Evolutionary conservation across 768 basidiomycete species (phyloP).

Genomic region (Rhizopogon roseolus): DNA sequence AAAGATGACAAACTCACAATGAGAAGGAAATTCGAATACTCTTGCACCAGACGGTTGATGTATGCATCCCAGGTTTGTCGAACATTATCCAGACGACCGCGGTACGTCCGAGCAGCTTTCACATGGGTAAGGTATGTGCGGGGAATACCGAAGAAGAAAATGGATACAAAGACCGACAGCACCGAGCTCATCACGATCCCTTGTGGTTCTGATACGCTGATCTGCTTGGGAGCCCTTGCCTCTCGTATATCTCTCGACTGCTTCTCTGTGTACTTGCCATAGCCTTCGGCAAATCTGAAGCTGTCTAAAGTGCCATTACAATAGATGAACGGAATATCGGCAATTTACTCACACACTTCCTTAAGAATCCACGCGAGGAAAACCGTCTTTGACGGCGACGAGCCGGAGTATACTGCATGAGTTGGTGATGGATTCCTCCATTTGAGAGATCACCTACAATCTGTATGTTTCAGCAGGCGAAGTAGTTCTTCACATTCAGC

Average conservation of each 20-base stretch:
- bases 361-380: constrained; percentile 49
- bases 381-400: constrained; percentile 36
- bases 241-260: constrained; percentile 15
- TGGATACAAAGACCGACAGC: constrained; percentile 26
- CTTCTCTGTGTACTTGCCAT: constrained; percentile 38
- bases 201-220: constrained; percentile 9
- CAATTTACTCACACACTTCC: constrained; percentile 33
- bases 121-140: constrained; percentile 46
- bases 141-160: constrained; percentile 50
- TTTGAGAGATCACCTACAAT: constrained; percentile 2
- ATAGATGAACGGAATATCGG: not conserved
- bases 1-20: constrained; percentile 34
- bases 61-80: constrained; percentile 47
- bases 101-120: constrained; percentile 42
- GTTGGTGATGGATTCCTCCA: not conserved
- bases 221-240: no score
- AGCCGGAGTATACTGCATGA: not conserved
- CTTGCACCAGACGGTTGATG: constrained; percentile 44
- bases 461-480: constrained; percentile 33
- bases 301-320: constrained; percentile 21
- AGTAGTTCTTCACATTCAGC: constrained; percentile 47
- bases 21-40: constrained; percentile 53
- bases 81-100: constrained; percentile 43
- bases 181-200: constrained; percentile 9
- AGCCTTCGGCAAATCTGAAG: constrained; percentile 40